Base-by-base conservation (phyloP, 139 green algal species). In the Chlamydomonas sp. region DNA sequence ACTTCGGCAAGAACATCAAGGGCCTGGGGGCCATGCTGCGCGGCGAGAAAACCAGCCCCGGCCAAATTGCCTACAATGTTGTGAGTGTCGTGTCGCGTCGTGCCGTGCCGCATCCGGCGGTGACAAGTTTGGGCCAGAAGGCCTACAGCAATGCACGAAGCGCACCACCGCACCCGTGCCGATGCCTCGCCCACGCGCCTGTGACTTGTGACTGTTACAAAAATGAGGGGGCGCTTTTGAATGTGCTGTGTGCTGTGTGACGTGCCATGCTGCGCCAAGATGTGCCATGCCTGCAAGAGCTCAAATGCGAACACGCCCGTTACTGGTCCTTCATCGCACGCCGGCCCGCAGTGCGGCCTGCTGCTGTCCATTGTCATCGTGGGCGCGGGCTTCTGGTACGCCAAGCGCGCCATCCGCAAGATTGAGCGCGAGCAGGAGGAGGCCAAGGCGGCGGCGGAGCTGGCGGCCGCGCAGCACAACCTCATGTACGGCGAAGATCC, bases 1-100 rank as follows among this genome's bases (percentile, higher is more conserved):
- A 78, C 73, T 78, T 78, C 8, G 73, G 73, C 73, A 60, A 61
- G 31, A 78, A 78, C 73, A 59, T 78, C 3, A 61, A 78, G 73
- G 73, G 73, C 49, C 73, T 78, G 3, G 16, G 73, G 8, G 31
- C 31, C 73, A 60, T 78, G 31, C 61, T 78, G 9, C 18, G 61
- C 31, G 73, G 73, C 31, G 49, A 78, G 73, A 60, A 7, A 6
- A 78, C 12, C 9, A 60, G 31, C 31, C 9, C 73, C 9, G 31
- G 31, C 1, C 73, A 78, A 31, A 78, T 78, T 4, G 73, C 73
- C 31, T 78, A 62, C 73, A 78, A 78, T 31, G 16, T 78, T 16
- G 73, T 78, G 73, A 78, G 73, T 18, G 72, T 8, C 69, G 69
- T 57, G 69, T 57, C 69, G 14, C 17, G 31, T 49, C 31, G 31